Percentiles rank a stretch among this genome's conserved stretches.
phyloP scores from a whole-genome alignment of 2,329 filamentous ascomycete genomes.

The Canariomyces notabilis region DNA sequence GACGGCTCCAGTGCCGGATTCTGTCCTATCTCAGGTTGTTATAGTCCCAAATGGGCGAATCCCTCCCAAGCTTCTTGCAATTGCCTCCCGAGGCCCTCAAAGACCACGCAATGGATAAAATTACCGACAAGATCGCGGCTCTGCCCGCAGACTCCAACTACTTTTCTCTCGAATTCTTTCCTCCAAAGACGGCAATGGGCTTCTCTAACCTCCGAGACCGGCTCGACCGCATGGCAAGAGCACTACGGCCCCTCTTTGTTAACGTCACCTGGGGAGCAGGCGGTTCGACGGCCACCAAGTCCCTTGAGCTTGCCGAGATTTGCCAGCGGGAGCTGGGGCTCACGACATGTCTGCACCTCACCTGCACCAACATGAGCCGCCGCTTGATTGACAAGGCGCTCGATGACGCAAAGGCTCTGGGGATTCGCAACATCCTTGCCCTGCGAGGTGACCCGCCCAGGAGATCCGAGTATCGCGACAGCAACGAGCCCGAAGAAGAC shows the following conservation, averaged over 20 bases:
- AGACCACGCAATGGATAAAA: slow-evolving; percentile 63
- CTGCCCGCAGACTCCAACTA: slow-evolving; percentile 76
- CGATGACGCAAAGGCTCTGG: slow-evolving; percentile 83
- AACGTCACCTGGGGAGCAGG: slow-evolving; percentile 98
- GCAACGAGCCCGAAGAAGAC: slow-evolving; percentile 52
- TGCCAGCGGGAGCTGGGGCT: slow-evolving; percentile 88
- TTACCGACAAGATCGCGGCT: slow-evolving; percentile 91
- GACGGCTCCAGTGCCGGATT: neutral
- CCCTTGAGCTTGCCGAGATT: slow-evolving; percentile 88
- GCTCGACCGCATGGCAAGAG: slow-evolving; percentile 90
- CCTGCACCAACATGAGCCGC: slow-evolving; percentile 95
- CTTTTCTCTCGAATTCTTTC: slow-evolving; percentile 99
- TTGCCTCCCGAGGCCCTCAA: slow-evolving; percentile 17
- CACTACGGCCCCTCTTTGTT: slow-evolving; percentile 86
- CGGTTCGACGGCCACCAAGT: slow-evolving; percentile 85
- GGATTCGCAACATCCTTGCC: slow-evolving; percentile 90
- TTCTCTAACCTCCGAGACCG: slow-evolving; percentile 90
- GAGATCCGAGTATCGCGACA: slow-evolving; percentile 77
- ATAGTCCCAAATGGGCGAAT: slow-evolving; percentile 17
- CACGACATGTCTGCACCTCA: slow-evolving; percentile 92
- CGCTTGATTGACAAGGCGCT: slow-evolving; percentile 80
- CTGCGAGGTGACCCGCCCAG: slow-evolving; percentile 86
- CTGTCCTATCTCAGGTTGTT: neutral
- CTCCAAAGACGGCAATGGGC: slow-evolving; percentile 93
- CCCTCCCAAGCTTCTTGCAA: slow-evolving; percentile 18